These are phyloP conservation scores for Endoconidiophora laricicola DNA, from an alignment of 2,329 filamentous ascomycete genomes.

Conservation along the genomic window DNA sequence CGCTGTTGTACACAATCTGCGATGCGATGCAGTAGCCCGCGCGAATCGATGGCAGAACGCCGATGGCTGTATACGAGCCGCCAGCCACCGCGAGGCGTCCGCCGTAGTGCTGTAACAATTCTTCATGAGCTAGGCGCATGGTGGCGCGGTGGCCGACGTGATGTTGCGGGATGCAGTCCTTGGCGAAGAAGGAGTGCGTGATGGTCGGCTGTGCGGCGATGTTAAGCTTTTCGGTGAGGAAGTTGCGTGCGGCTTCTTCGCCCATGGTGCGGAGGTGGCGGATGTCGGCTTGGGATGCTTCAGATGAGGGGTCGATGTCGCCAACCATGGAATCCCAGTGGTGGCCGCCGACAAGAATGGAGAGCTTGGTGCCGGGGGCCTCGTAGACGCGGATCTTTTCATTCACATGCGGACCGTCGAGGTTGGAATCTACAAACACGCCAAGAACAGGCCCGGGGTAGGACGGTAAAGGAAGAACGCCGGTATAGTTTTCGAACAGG, in stretches of 20 bases:
- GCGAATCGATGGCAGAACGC: slow-evolving; percentile 34
- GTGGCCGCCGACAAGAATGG: slow-evolving; percentile 88
- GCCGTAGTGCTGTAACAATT: slow-evolving; percentile 38
- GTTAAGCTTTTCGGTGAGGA: slow-evolving; percentile 39
- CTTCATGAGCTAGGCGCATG: slow-evolving; percentile 38
- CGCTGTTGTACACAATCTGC: slow-evolving; percentile 19
- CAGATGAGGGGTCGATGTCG: slow-evolving; percentile 15
- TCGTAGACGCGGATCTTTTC: slow-evolving; percentile 18
- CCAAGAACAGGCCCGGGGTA: slow-evolving; percentile 69
- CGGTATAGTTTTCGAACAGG: slow-evolving; percentile 54
- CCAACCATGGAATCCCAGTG: slow-evolving; percentile 54
- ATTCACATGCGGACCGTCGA: slow-evolving; percentile 32
- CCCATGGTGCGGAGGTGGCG: slow-evolving; percentile 56
- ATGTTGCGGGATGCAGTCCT: slow-evolving; percentile 82
- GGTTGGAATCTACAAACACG: slow-evolving; percentile 78
- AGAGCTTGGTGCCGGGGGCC: slow-evolving; percentile 62
- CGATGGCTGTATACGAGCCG: slow-evolving; percentile 35
- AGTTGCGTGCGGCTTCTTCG: slow-evolving; percentile 52
- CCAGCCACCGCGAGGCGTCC: slow-evolving; percentile 49
- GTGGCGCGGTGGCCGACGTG: slow-evolving; percentile 55
- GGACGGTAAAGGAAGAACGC: slow-evolving; percentile 74
- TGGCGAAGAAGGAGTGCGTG: slow-evolving; percentile 39
- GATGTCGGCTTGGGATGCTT: slow-evolving; percentile 37
- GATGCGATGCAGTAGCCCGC: slow-evolving; percentile 30
- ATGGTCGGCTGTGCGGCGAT: slow-evolving; percentile 36